Base-by-base conservation (phyloP, 805 yeast species). In the Kodamaea lidongshanica region DNA sequence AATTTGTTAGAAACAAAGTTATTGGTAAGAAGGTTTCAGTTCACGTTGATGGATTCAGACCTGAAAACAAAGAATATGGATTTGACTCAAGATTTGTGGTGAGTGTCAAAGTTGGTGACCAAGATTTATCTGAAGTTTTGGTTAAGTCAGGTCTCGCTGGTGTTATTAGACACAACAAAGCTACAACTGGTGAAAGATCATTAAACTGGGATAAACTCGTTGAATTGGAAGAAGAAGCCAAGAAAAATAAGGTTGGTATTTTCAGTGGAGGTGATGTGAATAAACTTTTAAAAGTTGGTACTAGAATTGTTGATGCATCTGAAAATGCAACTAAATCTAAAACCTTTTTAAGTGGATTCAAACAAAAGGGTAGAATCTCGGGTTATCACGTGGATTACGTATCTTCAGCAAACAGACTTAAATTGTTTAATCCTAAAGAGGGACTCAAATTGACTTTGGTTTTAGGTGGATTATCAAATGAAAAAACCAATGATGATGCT, bases 101-200 rank as follows among this genome's bases (percentile, higher is more conserved):
- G 9, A 70, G 79, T 19, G 49, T 83, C 33, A 60, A 64, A 20
- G 54, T 64, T 19, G 76, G 72, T 30, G 74, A 72, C 20, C 56
- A 58, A 25, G 83, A 83, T 47, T 61, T 85, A 21, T 73, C 84
- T 6, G 73, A 75, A 42, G 43, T 61, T 18, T 51, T 85, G 30
- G 80, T 85, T 12, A 53, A 65, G 16, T 65, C 59, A 35, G 95
- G 95, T 6, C 74, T 62, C 54, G 94, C 88, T 10, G 60, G 79
- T n/a, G 94, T 84, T 14, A 67, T 82, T 35, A 75, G 74, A 50
- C 94, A 83, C 57, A 76, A 79, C 49, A 78, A 78, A 55, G 84
- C 79, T 35, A 82, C 79, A 26, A 58, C 67, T 8, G 67, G 67
- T 22, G 84, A 77, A 46, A 68, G 84, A 42, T 76, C 92, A 2